phyloP scores from a whole-genome alignment of 805 yeast species.

The Metschnikowia vanudenii region DNA sequence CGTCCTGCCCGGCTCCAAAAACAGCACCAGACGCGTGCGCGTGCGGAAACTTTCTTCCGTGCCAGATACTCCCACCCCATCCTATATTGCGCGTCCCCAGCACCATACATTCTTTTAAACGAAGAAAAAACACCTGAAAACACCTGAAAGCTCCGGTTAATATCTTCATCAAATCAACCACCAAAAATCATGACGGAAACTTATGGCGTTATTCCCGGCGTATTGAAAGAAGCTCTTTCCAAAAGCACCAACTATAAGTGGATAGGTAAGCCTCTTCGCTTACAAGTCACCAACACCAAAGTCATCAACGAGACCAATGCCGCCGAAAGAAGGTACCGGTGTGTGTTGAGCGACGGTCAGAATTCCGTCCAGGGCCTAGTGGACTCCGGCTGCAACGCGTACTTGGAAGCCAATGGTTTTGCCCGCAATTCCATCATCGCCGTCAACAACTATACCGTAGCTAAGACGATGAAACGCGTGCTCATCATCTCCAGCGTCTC shows the following conservation, averaged over 20 bases:
- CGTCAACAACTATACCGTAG: conserved; percentile 41
- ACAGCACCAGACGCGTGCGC: too few species aligned
- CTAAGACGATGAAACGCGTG: conserved; percentile 50
- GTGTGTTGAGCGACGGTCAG: conserved; percentile 39
- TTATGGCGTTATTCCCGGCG: conserved; percentile 26
- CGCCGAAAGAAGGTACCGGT: conserved; percentile 30
- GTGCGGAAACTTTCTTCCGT: too few species aligned
- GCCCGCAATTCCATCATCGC: conserved; percentile 44
- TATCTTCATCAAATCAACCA: too few species aligned
- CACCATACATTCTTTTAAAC: too few species aligned
- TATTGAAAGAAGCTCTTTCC: conserved; percentile 26
- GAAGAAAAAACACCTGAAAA: too few species aligned
- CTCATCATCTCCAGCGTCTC: conserved; percentile 48
- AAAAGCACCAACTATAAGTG: conserved; percentile 21
- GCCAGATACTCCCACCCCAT: too few species aligned
- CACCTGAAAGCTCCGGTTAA: too few species aligned
- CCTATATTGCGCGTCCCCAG: too few species aligned
- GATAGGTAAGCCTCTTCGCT: conserved; percentile 31
- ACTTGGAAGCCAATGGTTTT: conserved; percentile 41
- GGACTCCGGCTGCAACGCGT: conserved; percentile 43
- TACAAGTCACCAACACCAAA: conserved; percentile 36
- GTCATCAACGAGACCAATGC: conserved; percentile 26
- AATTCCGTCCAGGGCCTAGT: conserved; percentile 39
- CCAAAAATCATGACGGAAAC: conserved; percentile 15
- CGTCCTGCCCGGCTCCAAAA: too few species aligned